These are phyloP conservation scores for Fusarium sp. DNA, from an alignment of 2,329 filamentous ascomycete genomes.

Conservation along the genomic window DNA sequence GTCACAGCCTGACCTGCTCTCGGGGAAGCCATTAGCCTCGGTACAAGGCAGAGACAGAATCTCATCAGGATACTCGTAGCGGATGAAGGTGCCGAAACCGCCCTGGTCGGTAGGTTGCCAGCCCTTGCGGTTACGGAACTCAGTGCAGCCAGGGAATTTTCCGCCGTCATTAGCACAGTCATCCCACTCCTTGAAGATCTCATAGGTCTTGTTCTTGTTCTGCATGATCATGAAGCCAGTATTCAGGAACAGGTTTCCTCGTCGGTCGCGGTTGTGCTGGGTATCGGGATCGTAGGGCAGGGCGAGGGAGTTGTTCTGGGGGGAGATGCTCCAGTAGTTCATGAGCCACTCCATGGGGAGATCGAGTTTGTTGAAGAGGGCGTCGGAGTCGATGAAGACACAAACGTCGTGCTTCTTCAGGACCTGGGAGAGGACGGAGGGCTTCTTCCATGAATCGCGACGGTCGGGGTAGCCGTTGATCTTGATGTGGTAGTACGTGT, in stretches of 20 bases:
- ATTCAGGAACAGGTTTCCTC: conserved; percentile 58
- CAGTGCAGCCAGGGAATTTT: conserved; percentile 51
- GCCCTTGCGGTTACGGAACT: conserved; percentile 50
- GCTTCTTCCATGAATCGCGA: conserved; percentile 59
- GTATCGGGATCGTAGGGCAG: conserved; percentile 54
- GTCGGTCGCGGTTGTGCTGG: conserved; percentile 54
- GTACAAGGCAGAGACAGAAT: conserved; percentile 54
- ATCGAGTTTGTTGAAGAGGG: conserved; percentile 56
- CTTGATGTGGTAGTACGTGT: conserved; percentile 59
- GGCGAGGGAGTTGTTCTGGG: conserved; percentile 54
- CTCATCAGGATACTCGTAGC: conserved; percentile 54
- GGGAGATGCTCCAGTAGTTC: conserved; percentile 58
- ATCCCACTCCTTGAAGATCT: conserved; percentile 62
- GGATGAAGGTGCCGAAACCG: conserved; percentile 56
- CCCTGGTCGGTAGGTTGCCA: conserved; percentile 56
- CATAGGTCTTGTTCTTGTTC: conserved; percentile 59
- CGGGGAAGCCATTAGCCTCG: conserved; percentile 58
- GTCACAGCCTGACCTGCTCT: conserved; percentile 52
- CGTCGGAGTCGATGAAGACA: conserved; percentile 58
- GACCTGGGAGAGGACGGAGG: conserved; percentile 54
- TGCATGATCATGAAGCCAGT: conserved; percentile 67
- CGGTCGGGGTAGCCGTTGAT: conserved; percentile 52
- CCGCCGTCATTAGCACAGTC: conserved; percentile 54
- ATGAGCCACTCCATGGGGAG: conserved; percentile 60
- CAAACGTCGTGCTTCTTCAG: conserved; percentile 56